Base-by-base conservation (phyloP, 1,139 yeast genomes). In the Magnusiomyces fungicola region DNA sequence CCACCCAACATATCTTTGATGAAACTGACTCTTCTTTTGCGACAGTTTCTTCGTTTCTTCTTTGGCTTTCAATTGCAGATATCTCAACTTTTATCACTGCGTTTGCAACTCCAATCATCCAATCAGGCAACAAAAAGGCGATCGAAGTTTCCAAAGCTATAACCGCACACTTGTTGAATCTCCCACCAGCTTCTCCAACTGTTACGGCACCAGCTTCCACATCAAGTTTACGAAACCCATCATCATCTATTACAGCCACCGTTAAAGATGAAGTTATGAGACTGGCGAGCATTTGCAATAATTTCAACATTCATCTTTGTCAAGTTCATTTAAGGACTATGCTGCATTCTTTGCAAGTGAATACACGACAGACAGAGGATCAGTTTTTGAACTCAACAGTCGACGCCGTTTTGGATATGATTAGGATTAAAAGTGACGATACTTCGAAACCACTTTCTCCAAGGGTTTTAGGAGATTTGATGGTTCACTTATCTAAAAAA, bases 291-390 rank as follows among this genome's bases (percentile, higher is more conserved):
- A 40, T 45, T 1, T 64, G 70, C n/a, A 72, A 75, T 53, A 80
- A 76, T 48, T 79, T 79, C 61, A 80, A 78, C 57, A 58, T 81
- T 29, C 75, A 80, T 0, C 58, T 79, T 1, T 69, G 72, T 47
- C 87, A 81, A 58, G 61, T 79, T 21, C 60, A 79, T n/a, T 60
- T 72, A 50, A 67, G 67, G 37, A 34, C 33, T 18, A 18, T 24
- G 6, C 18, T 43, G 25, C 23, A 30, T 12, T 14, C 27, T 12
- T 14, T 37, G n/a, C 41, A 37, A 37, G 22, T 21, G 27, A 22
- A 18, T 22, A 7, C 27, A 14, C 25, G 25, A 12, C 41, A 37
- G 5, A 19, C 25, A 22, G 27, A 21, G 19, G 25, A 22, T 6
- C 27, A 37, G 16, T 37, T 37, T 21, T 21, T 18, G 7, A 37